These are phyloP conservation scores for Calocera viscosa DNA, from an alignment of 768 basidiomycete species.

Conservation along the genomic window DNA sequence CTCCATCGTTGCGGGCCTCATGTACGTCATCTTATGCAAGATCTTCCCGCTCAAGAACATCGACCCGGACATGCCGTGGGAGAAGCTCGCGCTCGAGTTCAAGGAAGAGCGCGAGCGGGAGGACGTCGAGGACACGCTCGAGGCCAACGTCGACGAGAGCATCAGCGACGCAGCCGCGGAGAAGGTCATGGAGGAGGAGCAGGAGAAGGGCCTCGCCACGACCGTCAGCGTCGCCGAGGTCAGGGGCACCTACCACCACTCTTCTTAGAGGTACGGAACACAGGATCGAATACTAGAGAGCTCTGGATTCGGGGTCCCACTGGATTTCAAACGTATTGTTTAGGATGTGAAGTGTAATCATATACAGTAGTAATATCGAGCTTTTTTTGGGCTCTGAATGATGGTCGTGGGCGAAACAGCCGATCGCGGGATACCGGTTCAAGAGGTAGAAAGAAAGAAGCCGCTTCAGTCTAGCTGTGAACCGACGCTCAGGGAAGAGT, in stretches of 20 bases:
- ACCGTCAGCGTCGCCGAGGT: background rate
- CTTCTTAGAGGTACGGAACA: background rate
- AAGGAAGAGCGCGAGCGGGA: background rate
- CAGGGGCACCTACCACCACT: background rate
- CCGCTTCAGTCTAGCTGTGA: no score
- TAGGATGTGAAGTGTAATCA: no score
- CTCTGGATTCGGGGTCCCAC: no score
- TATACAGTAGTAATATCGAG: no score
- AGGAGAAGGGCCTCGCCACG: constrained; percentile 5
- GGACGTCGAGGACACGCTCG: background rate
- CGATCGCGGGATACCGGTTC: no score
- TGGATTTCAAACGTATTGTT: no score
- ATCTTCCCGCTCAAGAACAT: constrained; percentile 11
- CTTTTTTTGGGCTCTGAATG: no score
- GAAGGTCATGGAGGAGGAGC: constrained; percentile 1
- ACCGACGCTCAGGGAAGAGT: no score
- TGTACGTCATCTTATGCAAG: constrained; percentile 9
- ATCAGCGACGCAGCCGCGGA: background rate
- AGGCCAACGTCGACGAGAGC: constrained; percentile 8
- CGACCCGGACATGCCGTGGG: constrained; percentile 8
- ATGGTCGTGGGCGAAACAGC: no score
- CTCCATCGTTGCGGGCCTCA: constrained; percentile 13
- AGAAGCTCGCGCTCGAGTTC: constrained; percentile 5
- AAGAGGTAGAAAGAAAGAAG: no score
- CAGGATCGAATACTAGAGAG: no score